phyloP scores from a whole-genome alignment of 2,329 filamentous ascomycete genomes.

The Teratosphaeriaceae sp. region DNA sequence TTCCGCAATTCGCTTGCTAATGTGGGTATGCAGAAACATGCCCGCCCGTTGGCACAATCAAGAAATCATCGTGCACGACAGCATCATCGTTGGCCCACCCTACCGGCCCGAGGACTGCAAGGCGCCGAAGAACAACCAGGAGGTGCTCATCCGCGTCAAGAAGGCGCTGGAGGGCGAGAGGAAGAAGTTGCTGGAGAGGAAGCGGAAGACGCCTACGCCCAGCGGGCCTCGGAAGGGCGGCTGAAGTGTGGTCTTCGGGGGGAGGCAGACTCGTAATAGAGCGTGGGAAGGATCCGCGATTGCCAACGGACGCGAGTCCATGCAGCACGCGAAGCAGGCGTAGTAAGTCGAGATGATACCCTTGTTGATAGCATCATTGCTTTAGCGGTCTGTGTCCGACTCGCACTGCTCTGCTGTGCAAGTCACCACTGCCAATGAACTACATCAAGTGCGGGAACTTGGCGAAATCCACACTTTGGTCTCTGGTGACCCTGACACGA shows the following conservation, averaged over 20 bases:
- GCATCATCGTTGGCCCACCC: conserved; percentile 52
- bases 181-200: conserved; percentile 33
- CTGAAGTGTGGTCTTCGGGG: no score
- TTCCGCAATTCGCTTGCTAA: background rate
- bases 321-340: background rate
- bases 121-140: conserved; percentile 36
- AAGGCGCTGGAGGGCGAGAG: conserved; percentile 42
- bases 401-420: no score
- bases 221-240: conserved; percentile 19
- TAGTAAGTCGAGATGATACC: conserved; percentile 2
- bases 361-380: conserved; percentile 4
- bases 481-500: no score
- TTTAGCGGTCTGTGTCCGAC: background rate
- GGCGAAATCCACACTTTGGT: no score
- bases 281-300: background rate
- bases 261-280: no score
- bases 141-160: conserved; percentile 36
- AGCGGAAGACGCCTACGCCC: conserved; percentile 17
- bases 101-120: conserved; percentile 52
- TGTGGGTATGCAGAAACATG: conserved; percentile 19
- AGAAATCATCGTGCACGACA: conserved; percentile 55
- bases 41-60: conserved; percentile 54
- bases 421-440: no score
- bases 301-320: background rate
- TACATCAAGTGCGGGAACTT: no score